These are phyloP conservation scores for Collybia sp. DNA, from an alignment of 768 basidiomycete genomes.

Conservation along the genomic window DNA sequence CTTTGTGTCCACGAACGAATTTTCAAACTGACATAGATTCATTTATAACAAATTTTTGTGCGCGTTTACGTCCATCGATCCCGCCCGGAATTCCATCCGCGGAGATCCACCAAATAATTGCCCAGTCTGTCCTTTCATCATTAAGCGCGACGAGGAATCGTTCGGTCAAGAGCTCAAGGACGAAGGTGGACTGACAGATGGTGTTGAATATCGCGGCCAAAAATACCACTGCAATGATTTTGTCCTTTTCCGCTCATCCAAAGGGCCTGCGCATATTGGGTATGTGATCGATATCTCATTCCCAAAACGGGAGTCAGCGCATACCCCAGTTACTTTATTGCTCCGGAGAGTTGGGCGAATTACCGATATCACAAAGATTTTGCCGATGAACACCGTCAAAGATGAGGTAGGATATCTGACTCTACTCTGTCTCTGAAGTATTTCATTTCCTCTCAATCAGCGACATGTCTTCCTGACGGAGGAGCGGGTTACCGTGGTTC, in stretches of 20 bases:
- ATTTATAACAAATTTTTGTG: conserved; percentile 41
- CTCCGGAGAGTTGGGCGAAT: conserved; percentile 50
- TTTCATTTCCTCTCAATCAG: conserved; percentile 24
- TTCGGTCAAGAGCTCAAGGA: conserved; percentile 25
- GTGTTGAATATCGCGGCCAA: conserved; percentile 39
- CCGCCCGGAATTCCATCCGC: conserved; percentile 17
- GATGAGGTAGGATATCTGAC: conserved; percentile 47
- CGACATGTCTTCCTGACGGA: conserved; percentile 60
- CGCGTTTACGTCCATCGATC: conserved; percentile 39
- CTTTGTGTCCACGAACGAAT: background rate
- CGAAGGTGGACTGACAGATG: conserved; percentile 22
- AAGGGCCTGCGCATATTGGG: conserved; percentile 54
- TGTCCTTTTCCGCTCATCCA: conserved; percentile 41
- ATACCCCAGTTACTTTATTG: conserved; percentile 17
- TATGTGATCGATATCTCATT: conserved; percentile 35
- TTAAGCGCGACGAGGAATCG: conserved; percentile 25
- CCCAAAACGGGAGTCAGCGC: conserved; percentile 10
- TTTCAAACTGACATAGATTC: conserved; percentile 31
- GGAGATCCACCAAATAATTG: conserved; percentile 49
- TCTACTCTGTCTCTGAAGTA: background rate
- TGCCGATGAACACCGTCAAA: conserved; percentile 35
- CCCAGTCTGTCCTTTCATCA: conserved; percentile 33
- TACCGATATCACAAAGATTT: conserved; percentile 26
- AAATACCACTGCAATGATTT: conserved; percentile 62
- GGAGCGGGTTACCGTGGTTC: conserved; percentile 26